Evolutionary conservation across 192 early-diverging fungal genomes (phyloP).

Genomic region (Backusella morwellensis): DNA sequence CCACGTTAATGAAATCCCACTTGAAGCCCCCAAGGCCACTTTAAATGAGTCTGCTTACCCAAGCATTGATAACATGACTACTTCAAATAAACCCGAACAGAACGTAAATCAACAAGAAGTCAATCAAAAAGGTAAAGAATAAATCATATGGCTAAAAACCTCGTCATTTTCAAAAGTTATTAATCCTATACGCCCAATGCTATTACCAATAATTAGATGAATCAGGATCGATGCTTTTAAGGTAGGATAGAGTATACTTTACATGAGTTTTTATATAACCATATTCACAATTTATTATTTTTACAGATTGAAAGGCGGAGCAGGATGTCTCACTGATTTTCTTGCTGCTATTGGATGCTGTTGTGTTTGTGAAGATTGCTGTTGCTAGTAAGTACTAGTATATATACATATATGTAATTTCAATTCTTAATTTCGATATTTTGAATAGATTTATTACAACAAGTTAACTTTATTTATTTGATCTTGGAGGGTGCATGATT

Average conservation of each 20-base stretch:
- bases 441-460: not conserved
- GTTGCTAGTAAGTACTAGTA: not conserved
- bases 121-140: not conserved
- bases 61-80: not conserved
- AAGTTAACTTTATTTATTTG: no score
- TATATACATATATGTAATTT: not conserved
- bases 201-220: not conserved
- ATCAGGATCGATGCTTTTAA: not conserved
- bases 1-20: not conserved
- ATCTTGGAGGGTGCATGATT: no score
- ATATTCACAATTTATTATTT: not conserved
- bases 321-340: not conserved
- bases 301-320: not conserved
- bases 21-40: not conserved
- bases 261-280: not conserved
- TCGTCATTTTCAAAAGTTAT: not conserved
- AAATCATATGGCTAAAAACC: not conserved
- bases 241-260: not conserved
- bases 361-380: not conserved
- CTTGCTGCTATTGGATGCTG: slow-evolving; percentile 3
- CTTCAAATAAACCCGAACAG: not conserved
- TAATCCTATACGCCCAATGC: not conserved
- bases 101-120: not conserved
- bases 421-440: not conserved
- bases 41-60: not conserved